A percentile compares a stretch with the other conserved stretches of the same genome.
These are phyloP conservation scores for Podosphaera aphanis DNA, from an alignment of 2,329 filamentous ascomycete species.

Conservation along the genomic window DNA sequence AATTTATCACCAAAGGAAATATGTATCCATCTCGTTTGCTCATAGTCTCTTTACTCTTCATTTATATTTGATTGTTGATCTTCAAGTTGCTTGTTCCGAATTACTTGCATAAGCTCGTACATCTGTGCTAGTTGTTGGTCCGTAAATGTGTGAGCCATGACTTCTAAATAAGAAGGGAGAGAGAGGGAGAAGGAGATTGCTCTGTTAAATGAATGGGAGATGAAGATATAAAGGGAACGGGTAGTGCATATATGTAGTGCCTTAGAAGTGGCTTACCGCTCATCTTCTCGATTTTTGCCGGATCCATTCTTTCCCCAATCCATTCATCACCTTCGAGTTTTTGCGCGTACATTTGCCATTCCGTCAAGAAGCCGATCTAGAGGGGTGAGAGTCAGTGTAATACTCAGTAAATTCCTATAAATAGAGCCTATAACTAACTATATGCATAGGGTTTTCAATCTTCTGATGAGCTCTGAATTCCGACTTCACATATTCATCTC, in stretches of 20 bases:
- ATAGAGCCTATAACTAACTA: conserved; percentile 33
- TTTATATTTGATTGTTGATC: conserved; percentile 2
- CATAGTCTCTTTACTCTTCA: background rate
- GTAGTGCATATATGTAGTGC: background rate
- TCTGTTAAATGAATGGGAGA: too few species aligned
- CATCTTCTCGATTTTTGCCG: conserved; percentile 72
- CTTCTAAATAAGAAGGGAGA: background rate
- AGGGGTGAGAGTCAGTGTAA: conserved; percentile 1
- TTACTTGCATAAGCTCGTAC: conserved; percentile 81
- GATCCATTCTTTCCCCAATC: conserved; percentile 66
- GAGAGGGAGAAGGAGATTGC: too few species aligned
- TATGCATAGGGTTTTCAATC: conserved; percentile 75
- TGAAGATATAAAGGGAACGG: background rate
- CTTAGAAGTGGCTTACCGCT: conserved; percentile 38
- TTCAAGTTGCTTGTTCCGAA: conserved; percentile 22
- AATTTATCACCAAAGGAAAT: too few species aligned
- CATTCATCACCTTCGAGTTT: conserved; percentile 71
- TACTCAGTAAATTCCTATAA: background rate
- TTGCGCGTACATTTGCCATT: conserved; percentile 93
- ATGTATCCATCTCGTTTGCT: too few species aligned
- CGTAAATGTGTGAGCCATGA: conserved; percentile 17
- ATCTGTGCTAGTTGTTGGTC: conserved; percentile 85
- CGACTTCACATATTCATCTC: conserved; percentile 78
- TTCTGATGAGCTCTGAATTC: conserved; percentile 71
- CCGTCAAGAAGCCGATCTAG: conserved; percentile 81